These are phyloP conservation scores for Nemophila menziesii DNA, from an alignment of 257 asterid species.

Conservation along the genomic window DNA sequence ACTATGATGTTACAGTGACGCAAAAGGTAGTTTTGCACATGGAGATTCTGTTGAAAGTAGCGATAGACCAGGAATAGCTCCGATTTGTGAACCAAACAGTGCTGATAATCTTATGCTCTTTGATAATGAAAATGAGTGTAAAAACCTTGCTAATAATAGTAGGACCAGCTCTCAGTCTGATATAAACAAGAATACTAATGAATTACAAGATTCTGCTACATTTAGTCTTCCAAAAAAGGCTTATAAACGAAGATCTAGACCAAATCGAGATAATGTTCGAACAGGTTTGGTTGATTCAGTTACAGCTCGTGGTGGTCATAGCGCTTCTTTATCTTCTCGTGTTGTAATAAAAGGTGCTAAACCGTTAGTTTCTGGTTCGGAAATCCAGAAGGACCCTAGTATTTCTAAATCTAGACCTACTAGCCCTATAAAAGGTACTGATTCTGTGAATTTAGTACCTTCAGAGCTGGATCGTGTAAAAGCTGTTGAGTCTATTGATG, in stretches of 20 bases:
- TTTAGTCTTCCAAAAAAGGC: slow-evolving; percentile 56
- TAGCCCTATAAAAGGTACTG: slow-evolving; percentile 27
- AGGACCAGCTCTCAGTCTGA: slow-evolving; percentile 34
- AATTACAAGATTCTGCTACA: slow-evolving; percentile 45
- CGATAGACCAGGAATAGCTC: slow-evolving; percentile 59
- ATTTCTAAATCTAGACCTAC: slow-evolving; percentile 24
- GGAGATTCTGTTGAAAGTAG: slow-evolving; percentile 92
- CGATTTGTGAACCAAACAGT: slow-evolving; percentile 56
- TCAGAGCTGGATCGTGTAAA: slow-evolving; percentile 27
- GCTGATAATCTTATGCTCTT: slow-evolving; percentile 87
- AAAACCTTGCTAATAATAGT: slow-evolving; percentile 34
- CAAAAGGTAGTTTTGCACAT: slow-evolving; percentile 78
- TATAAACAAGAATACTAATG: slow-evolving; percentile 30
- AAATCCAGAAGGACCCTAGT: slow-evolving; percentile 26
- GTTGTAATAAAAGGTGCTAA: slow-evolving; percentile 32
- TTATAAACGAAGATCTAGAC: slow-evolving; percentile 57
- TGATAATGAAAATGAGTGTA: slow-evolving; percentile 57
- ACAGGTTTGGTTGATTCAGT: slow-evolving; percentile 47
- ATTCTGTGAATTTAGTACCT: slow-evolving; percentile 20
- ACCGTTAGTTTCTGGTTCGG: slow-evolving; percentile 30
- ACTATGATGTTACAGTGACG: slow-evolving; percentile 44
- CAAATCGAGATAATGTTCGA: slow-evolving; percentile 55
- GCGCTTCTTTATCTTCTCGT: slow-evolving; percentile 37
- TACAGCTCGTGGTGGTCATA: slow-evolving; percentile 34
- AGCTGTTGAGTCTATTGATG: slow-evolving; percentile 28